Evolutionary conservation across 2,329 filamentous ascomycete species (phyloP), one percentile per base, ranked within the genome.

Genomic region (Gaeumannomyces tritici): DNA sequence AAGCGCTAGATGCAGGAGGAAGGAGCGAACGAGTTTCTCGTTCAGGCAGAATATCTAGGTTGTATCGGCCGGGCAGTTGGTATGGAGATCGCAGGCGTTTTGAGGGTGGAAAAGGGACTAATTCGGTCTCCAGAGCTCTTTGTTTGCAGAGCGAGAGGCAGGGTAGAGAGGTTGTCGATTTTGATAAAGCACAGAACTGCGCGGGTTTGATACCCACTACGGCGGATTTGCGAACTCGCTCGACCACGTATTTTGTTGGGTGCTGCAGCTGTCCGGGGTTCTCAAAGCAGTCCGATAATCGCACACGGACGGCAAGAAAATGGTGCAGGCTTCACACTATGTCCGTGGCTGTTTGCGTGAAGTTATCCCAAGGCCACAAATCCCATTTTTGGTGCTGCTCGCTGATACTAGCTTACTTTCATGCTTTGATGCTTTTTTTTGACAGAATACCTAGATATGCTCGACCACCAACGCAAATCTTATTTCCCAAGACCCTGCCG

Each of bases 401-500:
- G 21, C 21, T 51, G 6, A 21, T 9, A 18, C 42, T 51, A n/a
- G 8, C 42, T 42, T 18, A 4, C 13, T 1, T 15, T 18, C 42
- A 7, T 51, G 42, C 42, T 51, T 51, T 51, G 21, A 9, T 51
- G 18, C 42, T 24, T 8, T n/a, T 13, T 12, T 2, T 1, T 21
- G 21, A 9, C n/a, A 18, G 8, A 24, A 51, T 24, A n/a, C 15
- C n/a, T n/a, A n/a, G 7, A 9, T 9, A 51, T 5, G 21, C 42
- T 24, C 42, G 1, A n/a, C 42, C 5, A n/a, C 4, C 5, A 21
- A 13, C 8, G 4, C 8, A 7, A 51, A 51, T 21, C 42, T 51
- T 8, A 51, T 51, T 51, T 51, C 11, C 42, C 42, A 24, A 51
- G 42, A n/a, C 42, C 54, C 18, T 70, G 79, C 24, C 84, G 77